A percentile compares a stretch with the other conserved stretches of the same genome.
Evolutionary conservation across 371 early-diverging fungal species (phyloP).

Genomic region (Smittium mucronatum): DNA sequence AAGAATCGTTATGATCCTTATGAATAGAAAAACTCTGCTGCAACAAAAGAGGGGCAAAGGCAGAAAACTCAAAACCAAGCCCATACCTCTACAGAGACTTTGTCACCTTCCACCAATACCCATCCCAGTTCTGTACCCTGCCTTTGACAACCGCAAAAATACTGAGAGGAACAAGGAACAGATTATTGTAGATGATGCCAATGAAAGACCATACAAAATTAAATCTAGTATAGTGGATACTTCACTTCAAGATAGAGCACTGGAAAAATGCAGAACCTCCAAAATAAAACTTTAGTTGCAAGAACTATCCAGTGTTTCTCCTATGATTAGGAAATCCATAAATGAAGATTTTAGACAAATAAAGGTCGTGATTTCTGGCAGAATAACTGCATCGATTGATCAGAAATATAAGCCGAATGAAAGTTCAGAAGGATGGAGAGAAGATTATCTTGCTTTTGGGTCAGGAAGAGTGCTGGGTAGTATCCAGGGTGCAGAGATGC

Average conservation of each 20-base stretch:
- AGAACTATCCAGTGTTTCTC: not conserved
- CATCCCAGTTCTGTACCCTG: not conserved
- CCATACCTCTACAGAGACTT: not conserved
- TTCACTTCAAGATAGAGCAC: not conserved
- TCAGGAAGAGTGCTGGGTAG: not conserved
- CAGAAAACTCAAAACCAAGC: not conserved
- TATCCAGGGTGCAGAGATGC: conserved; percentile 6
- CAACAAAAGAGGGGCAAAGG: not conserved
- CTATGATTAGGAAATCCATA: not conserved
- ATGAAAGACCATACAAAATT: conserved; percentile 3
- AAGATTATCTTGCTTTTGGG: not conserved
- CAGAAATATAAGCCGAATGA: not conserved
- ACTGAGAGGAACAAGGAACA: not conserved
- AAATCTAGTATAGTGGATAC: not conserved
- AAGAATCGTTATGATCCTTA: not conserved
- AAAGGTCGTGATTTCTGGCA: not conserved
- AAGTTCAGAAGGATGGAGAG: not conserved
- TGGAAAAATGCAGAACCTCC: not conserved
- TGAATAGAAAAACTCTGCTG: not conserved
- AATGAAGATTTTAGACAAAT: not conserved
- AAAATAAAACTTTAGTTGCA: not conserved
- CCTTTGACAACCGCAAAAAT: not conserved
- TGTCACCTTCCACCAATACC: not conserved
- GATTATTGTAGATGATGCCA: not conserved
- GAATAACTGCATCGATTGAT: not conserved